Evolutionary conservation across 2,329 filamentous ascomycete species (phyloP), one percentile per base, ranked within the genome.

Genomic region (Colletotrichum salicis): DNA sequence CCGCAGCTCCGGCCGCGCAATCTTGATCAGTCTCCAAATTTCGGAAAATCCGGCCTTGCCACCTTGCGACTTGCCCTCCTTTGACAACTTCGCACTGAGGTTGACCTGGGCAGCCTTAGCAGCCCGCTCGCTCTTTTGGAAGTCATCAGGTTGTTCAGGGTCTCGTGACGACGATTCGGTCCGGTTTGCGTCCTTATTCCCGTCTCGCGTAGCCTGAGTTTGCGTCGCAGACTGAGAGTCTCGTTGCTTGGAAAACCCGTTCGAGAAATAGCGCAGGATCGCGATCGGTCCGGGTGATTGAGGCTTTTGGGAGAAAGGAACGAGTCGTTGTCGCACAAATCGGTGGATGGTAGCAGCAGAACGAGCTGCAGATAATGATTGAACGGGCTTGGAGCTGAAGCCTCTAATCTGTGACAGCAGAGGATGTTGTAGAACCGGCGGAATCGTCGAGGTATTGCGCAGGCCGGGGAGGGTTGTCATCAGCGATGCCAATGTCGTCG

Each of bases 81-180:
- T 97, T 57, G 93, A 94, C 61, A 99, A 85, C 75, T 93, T 94
- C 15, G 96, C 96, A 74, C 92, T 92, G 76, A 98, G 85, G 80
- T 99, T 97, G 76, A 99, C 87, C 78, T 98, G 93, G 2, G 95
- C 93, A 12, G 95, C 96, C 77, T 94, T 91, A 13, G 92, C 89
- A 41, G 95, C 96, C 81, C 92, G 96, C 80, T 97, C 96, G 70
- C 94, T 95, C 76, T 92, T 88, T 65, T 89, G 85, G 57, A 90
- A 89, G 19, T 84, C 82, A 35, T 82, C 70, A 60, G 81, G 76
- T 58, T 87, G 82, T 61, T 84, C 80, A 71, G 29, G 45, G 27
- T 70, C 59, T 27, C 56, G 65, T n/a, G 12, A 19, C 4, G 31
- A 19, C 10, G 86, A 82, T 73, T 84, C 82, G 61, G 80, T 78